Evolutionary conservation across 1,284 basidiomycete genomes (phyloP).

Genomic region (Pseudozyma thailandica): DNA sequence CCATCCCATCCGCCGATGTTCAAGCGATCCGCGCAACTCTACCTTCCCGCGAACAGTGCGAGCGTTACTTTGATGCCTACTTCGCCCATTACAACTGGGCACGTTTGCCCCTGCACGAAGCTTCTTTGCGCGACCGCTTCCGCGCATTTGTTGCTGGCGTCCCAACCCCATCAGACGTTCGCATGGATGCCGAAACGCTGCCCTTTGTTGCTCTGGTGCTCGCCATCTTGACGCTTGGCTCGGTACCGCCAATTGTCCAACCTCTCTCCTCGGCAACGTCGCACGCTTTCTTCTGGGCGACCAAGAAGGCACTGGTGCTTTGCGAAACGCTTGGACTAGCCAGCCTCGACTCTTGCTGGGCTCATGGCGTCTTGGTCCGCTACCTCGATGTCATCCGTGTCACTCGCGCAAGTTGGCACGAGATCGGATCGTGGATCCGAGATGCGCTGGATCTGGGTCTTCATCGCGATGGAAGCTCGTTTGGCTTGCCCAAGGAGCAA

Average conservation of each 20-base stretch:
- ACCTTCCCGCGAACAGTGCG: conserved; percentile 39
- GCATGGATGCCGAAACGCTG: conserved; percentile 46
- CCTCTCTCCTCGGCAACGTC: conserved; percentile 44
- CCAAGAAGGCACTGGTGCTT: conserved; percentile 46
- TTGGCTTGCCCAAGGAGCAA: conserved; percentile 47
- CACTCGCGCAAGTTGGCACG: conserved; percentile 50
- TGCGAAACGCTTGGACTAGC: conserved; percentile 49
- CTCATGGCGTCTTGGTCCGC: conserved; percentile 41
- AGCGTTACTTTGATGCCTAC: conserved; percentile 49
- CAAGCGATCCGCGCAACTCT: conserved; percentile 44
- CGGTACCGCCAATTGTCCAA: conserved; percentile 43
- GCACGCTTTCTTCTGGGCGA: conserved; percentile 51
- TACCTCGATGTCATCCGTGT: conserved; percentile 49
- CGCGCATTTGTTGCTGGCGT: conserved; percentile 38
- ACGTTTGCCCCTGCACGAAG: conserved; percentile 35
- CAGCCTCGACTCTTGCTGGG: conserved; percentile 51
- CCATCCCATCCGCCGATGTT: conserved; percentile 42
- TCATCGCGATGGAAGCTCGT: conserved; percentile 46
- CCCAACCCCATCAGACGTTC: conserved; percentile 30
- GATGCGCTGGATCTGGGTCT: conserved; percentile 46
- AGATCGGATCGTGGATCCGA: conserved; percentile 48
- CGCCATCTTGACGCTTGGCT: conserved; percentile 42
- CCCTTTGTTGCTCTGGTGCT: conserved; percentile 43
- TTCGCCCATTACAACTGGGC: conserved; percentile 53
- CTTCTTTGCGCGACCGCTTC: conserved; percentile 35